Evolutionary conservation across 192 early-diverging fungal genomes (phyloP).

Genomic region (Phlyctochytrium bullatum): DNA sequence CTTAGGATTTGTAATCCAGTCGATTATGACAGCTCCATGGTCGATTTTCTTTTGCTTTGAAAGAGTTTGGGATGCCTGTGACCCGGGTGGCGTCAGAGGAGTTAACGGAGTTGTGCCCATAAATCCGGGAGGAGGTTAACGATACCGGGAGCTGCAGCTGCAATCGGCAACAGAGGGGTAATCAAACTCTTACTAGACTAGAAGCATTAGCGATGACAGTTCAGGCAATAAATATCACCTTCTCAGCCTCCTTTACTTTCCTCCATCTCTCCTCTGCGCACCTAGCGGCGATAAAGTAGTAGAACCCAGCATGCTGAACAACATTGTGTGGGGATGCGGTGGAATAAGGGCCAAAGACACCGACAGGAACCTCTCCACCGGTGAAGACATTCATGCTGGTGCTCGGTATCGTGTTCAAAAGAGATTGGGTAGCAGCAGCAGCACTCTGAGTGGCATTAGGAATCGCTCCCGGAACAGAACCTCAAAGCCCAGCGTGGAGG

Average conservation of each 20-base stretch:
- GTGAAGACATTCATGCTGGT: slow-evolving; percentile 26
- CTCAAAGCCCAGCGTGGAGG: slow-evolving; percentile 58
- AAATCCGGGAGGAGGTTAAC: too few species aligned
- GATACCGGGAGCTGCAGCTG: slow-evolving; percentile 25
- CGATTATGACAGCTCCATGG: slow-evolving; percentile 70
- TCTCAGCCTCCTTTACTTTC: slow-evolving; percentile 45
- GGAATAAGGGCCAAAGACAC: slow-evolving; percentile 36
- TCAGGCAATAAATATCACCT: slow-evolving; percentile 18
- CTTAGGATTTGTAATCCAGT: slow-evolving; percentile 88
- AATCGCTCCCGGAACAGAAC: slow-evolving; percentile 55
- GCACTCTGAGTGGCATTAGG: slow-evolving; percentile 3
- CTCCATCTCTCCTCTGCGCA: slow-evolving; percentile 70
- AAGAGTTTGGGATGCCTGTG: not conserved
- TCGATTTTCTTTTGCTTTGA: slow-evolving; percentile 20
- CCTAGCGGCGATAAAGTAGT: slow-evolving; percentile 74
- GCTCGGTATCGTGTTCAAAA: slow-evolving; percentile 28
- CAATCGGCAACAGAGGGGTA: slow-evolving; percentile 34
- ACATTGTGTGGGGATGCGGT: slow-evolving; percentile 63
- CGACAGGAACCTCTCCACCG: slow-evolving; percentile 29
- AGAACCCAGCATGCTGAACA: slow-evolving; percentile 84
- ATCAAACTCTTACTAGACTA: too few species aligned
- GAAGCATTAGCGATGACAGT: too few species aligned
- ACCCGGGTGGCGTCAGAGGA: not conserved
- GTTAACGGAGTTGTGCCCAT: too few species aligned
- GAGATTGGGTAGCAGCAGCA: slow-evolving; percentile 7